Percentiles rank a stretch among this genome's conserved stretches.
phyloP scores from a whole-genome alignment of 2,329 filamentous ascomycete genomes.

The Elsinoe perseae region DNA sequence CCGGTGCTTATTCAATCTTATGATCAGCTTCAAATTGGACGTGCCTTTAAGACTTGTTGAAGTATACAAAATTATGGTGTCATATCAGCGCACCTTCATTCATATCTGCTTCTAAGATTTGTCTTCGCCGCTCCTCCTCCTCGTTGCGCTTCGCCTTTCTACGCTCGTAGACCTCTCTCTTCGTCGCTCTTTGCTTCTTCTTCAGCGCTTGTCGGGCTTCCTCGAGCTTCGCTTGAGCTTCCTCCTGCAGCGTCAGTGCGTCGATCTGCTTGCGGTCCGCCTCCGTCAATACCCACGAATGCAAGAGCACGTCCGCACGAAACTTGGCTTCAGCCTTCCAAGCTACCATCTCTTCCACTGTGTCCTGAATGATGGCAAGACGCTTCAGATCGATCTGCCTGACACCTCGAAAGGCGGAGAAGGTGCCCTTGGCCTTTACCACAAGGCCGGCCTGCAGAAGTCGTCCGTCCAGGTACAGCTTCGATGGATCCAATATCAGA shows the following conservation, averaged over 20 bases:
- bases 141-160: conserved; percentile 29
- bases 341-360: conserved; percentile 47
- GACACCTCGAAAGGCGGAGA: conserved; percentile 43
- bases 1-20: no score
- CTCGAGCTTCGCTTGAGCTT: conserved; percentile 28
- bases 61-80: no score
- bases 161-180: conserved; percentile 31
- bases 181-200: conserved; percentile 28
- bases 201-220: conserved; percentile 31
- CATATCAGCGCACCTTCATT: conserved; percentile 34
- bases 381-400: conserved; percentile 51
- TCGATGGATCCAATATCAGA: conserved; percentile 17
- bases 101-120: conserved; percentile 35
- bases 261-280: conserved; percentile 39
- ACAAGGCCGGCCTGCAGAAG: conserved; percentile 41
- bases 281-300: conserved; percentile 46
- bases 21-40: no score
- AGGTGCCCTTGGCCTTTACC: conserved; percentile 50
- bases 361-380: conserved; percentile 42
- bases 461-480: conserved; percentile 34
- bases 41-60: background rate
- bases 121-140: conserved; percentile 27
- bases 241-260: conserved; percentile 30
- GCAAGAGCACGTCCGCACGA: conserved; percentile 42
- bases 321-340: conserved; percentile 46